These are phyloP conservation scores for Kalanchoe fedtschenkoi DNA, from an alignment of 164 flowering plant genomes.

Conservation along the genomic window DNA sequence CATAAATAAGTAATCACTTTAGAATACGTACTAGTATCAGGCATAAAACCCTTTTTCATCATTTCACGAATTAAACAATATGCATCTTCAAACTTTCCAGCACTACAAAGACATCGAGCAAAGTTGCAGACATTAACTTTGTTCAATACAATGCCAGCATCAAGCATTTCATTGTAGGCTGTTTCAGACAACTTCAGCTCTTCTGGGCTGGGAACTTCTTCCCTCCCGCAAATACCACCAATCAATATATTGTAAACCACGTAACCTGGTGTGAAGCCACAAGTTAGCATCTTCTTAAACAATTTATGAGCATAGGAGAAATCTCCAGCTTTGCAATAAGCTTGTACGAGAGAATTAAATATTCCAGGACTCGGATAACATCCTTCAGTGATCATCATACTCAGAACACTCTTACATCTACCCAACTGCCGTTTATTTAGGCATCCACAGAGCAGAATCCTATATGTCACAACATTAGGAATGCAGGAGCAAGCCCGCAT, in stretches of 20 bases:
- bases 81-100: constrained; percentile 71
- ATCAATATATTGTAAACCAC: constrained; percentile 75
- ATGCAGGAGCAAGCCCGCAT: constrained; percentile 69
- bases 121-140: constrained; percentile 65
- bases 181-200: constrained; percentile 64
- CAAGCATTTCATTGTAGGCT: constrained; percentile 66
- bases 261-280: constrained; percentile 67
- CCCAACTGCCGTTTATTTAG: constrained; percentile 56
- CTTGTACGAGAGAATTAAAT: constrained; percentile 73
- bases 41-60: constrained; percentile 81
- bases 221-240: constrained; percentile 67
- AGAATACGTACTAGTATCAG: constrained; percentile 65
- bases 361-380: constrained; percentile 63
- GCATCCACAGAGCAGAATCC: constrained; percentile 54
- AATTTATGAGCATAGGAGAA: constrained; percentile 68
- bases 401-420: constrained; percentile 76
- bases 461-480: constrained; percentile 79
- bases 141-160: constrained; percentile 49
- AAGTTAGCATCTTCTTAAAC: constrained; percentile 56
- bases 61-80: constrained; percentile 53
- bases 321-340: constrained; percentile 58
- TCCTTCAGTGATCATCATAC: constrained; percentile 85
- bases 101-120: constrained; percentile 65
- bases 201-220: constrained; percentile 47
- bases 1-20: constrained; percentile 69